Base-by-base conservation (phyloP, 2,329 filamentous ascomycete species). In the Sporothrix inflata region DNA sequence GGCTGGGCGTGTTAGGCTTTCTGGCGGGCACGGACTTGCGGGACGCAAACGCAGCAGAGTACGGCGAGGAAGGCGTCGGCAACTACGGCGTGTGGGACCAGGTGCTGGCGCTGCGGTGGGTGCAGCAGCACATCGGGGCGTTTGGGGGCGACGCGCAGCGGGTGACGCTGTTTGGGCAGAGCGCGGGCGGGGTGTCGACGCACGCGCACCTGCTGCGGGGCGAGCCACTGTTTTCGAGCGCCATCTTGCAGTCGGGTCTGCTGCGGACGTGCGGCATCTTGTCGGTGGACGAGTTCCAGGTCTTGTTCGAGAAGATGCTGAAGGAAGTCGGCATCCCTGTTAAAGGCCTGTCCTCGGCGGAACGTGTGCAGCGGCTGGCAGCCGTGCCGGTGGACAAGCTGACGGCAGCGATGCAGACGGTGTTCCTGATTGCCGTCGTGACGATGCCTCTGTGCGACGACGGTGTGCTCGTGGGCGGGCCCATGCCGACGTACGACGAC, bases 1-100 rank as follows among this genome's bases (percentile, higher is more conserved):
- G 85, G 5, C 53, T 73, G 27, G 70, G 70, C 70, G 70, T 70
- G 8, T 70, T 86, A 21, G 85, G 85, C 0, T 87, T 85, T 74
- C 78, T 87, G 7, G 81, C 84, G 0, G 60, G 73, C 16, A n/a
- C 12, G 1, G 73, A 74, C 8, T 24, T 74, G 8, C 49, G 27
- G 9, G 53, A 19, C 5, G 24, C 55, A 19, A 21, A 19, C 24
- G n/a, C 11, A 24, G 16, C 30, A 12, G 42, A 53, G 7, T 14
- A 57, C 55, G 57, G 69, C 24, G 71, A 73, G 1, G 38, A 24
- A 1, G 71, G 71, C n/a, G 42, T 38, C 4, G 70, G 70, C 67
- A 74, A 74, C 69, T 40, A 70, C 47, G 71, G 71, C 30, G 16
- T 74, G 9, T 72, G 71, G 69, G 73, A 73, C 47, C 73, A 74